phyloP scores from a whole-genome alignment of 2,329 filamentous ascomycete species.

The Diaporthe citrichinensis region DNA sequence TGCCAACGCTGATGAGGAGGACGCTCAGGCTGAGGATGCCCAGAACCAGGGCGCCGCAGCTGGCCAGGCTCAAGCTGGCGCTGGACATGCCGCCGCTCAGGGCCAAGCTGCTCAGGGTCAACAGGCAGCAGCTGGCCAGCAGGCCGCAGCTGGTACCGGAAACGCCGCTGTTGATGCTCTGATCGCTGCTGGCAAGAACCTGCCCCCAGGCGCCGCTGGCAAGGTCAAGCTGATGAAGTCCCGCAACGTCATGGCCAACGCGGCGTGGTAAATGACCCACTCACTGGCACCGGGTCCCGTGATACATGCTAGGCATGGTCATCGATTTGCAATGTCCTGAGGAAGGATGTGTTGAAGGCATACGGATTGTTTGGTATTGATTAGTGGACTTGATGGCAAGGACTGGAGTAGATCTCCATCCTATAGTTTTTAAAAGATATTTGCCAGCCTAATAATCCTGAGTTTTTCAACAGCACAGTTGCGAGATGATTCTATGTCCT shows the following conservation, averaged over 20 bases:
- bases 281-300: not conserved
- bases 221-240: conserved; percentile 24
- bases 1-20: no score
- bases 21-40: not conserved
- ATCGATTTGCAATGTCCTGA: no score
- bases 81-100: not conserved
- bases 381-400: conserved; percentile 4
- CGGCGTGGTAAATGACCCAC: not conserved
- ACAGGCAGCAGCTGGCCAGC: not conserved
- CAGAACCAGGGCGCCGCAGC: not conserved
- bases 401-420: conserved; percentile 19
- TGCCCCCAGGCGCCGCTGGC: conserved; percentile 4
- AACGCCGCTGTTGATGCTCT: conserved; percentile 16
- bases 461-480: not conserved
- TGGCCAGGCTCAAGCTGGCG: not conserved
- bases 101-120: not conserved
- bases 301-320: not conserved
- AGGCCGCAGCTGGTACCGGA: not conserved
- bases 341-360: not conserved
- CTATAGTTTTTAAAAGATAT: conserved; percentile 1
- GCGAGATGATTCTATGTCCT: no score
- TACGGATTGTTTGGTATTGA: not conserved
- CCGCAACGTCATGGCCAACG: conserved; percentile 22
- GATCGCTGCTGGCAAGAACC: conserved; percentile 14
- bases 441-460: conserved; percentile 10